These are phyloP conservation scores for Wickerhamomyces sp. DNA, from an alignment of 1,139 yeast species.

Conservation along the genomic window DNA sequence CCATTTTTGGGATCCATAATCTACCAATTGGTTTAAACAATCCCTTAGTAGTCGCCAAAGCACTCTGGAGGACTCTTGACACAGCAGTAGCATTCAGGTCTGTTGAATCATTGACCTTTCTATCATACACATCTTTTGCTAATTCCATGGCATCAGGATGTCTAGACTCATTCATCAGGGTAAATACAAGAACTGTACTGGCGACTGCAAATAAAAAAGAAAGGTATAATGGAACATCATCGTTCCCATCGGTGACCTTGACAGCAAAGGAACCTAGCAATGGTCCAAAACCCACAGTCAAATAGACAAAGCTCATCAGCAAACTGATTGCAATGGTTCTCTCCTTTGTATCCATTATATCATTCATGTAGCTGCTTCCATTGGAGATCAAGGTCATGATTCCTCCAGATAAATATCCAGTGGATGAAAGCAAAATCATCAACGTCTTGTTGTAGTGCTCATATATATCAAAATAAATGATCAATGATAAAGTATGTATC, in stretches of 20 bases:
- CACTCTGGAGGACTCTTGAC: too few relatives aligned
- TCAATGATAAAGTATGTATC: constrained; percentile 5
- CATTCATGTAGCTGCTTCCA: constrained; percentile 51
- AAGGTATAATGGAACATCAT: constrained; percentile 17
- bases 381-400: constrained; percentile 41
- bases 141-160: too few relatives aligned
- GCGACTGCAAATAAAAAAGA: constrained; percentile 28
- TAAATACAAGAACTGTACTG: background rate
- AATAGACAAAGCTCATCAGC: constrained; percentile 43
- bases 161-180: background rate
- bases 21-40: too few relatives aligned
- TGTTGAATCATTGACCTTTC: too few relatives aligned
- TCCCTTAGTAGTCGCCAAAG: too few relatives aligned
- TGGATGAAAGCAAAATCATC: constrained; percentile 7
- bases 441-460: constrained; percentile 6
- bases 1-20: too few relatives aligned
- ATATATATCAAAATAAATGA: constrained; percentile 12
- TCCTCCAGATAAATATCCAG: constrained; percentile 40
- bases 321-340: constrained; percentile 49
- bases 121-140: too few relatives aligned
- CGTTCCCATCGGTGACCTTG: constrained; percentile 15
- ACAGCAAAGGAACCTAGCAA: constrained; percentile 39
- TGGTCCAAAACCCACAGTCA: constrained; percentile 55
- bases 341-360: constrained; percentile 45
- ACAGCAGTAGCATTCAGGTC: too few relatives aligned